Evolutionary conservation across 1,284 basidiomycete species (phyloP).

Genomic region (Ustilago vetiveriae): DNA sequence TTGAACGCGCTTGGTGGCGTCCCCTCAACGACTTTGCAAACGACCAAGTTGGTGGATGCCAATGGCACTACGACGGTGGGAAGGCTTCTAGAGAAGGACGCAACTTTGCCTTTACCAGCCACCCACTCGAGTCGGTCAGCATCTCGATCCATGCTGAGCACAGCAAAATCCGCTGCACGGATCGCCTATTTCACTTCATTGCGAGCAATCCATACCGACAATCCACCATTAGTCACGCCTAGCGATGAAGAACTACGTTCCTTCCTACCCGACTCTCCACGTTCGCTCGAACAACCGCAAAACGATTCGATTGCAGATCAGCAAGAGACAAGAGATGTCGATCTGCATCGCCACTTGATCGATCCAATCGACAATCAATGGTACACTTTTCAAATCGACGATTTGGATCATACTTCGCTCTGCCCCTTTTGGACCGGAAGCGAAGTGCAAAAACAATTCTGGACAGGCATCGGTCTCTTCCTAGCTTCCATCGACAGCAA

Average conservation of each 20-base stretch:
- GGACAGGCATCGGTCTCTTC: constrained; percentile 43
- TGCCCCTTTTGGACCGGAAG: constrained; percentile 52
- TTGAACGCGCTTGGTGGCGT: too few relatives aligned
- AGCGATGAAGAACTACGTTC: constrained; percentile 25
- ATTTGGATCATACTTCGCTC: constrained; percentile 37
- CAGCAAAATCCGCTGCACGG: constrained; percentile 9
- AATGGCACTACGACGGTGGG: too few relatives aligned
- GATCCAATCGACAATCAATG: constrained; percentile 33
- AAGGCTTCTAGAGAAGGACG: too few relatives aligned
- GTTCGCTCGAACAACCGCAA: neutral
- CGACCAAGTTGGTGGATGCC: constrained; percentile 14
- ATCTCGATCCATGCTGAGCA: constrained; percentile 7
- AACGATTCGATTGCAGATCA: too few relatives aligned
- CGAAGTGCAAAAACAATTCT: constrained; percentile 46
- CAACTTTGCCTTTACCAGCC: constrained; percentile 15
- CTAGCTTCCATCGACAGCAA: constrained; percentile 32
- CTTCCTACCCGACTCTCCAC: constrained; percentile 14
- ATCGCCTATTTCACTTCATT: constrained; percentile 29
- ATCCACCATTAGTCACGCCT: constrained; percentile 28
- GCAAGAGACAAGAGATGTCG: neutral
- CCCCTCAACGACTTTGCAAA: neutral
- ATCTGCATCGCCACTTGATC: constrained; percentile 3
- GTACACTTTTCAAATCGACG: constrained; percentile 37
- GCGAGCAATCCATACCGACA: constrained; percentile 9
- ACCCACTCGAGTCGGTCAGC: neutral